Evolutionary conservation across 768 basidiomycete genomes (phyloP), one percentile per base, ranked within the genome.

Genomic region (Boletus rufocinnamomeus): DNA sequence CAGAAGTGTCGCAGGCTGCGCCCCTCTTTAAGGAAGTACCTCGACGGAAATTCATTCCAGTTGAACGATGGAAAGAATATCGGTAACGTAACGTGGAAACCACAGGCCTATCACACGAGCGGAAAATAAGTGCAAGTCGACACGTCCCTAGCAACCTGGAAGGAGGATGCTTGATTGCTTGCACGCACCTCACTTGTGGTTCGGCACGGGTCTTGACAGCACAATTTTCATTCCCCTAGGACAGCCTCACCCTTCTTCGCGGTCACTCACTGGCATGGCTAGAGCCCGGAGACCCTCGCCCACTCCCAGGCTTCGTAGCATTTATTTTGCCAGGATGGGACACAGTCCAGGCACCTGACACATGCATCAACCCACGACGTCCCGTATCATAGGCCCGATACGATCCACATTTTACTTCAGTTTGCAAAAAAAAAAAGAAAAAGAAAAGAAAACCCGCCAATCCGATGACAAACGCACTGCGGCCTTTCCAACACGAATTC

Each of bases 71-170:
- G 46, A 54, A 66, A 60, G 60, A 55, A 56, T 45, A 50, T 52
- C 7, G 54, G 58, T 70, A 60, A 69, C 67, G 67, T 70, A 69
- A 69, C 60, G 58, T 67, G 63, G 67, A 69, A 65, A 58, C 50
- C 44, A 21, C 40, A 57, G 49, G 40, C 44, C 48, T 55, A 53
- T 58, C 54, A 35, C 62, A 56, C 50, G 47, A 21, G 69, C 60
- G 66, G 68, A 70, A 65, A 67, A 50, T 54, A 50, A 43, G 54
- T 28, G 45, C 40, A n/a, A 27, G 46, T 55, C 55, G 48, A 60
- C 47, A 54, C 50, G 54, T 57, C 52, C 50, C 54, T 50, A 54
- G 46, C 61, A 58, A 50, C 50, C 52, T 52, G 55, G 51, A 61
- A 55, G 58, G 34, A 25, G 41, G 50, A 48, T 40, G 59, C 28